Evolutionary conservation across 1,284 basidiomycete genomes (phyloP), one percentile per base, ranked within the genome.

Genomic region (Athelia psychrophila): DNA sequence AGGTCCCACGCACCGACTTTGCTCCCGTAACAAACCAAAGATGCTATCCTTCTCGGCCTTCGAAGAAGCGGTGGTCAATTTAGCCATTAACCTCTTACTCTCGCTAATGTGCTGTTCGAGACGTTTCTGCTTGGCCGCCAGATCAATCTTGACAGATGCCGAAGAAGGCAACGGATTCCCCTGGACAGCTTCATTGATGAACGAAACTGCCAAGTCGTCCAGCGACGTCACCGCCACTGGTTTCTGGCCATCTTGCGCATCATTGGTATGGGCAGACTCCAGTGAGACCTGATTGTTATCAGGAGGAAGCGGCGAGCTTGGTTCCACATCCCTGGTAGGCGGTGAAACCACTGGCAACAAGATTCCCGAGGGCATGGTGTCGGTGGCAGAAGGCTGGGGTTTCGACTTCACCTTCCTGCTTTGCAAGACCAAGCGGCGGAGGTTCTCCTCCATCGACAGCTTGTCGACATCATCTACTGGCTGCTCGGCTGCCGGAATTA

Each of bases 41-140:
- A 89, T 75, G 19, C 61, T 62, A 33, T 83, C 75, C 64, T 82
- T 86, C 66, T 89, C 86, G 52, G 80, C 77, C 60, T 82, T 79
- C n/a, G 76, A 78, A 44, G 71, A 68, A 22, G 80, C 79, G 49
- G 67, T 66, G n/a, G 68, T 61, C n/a, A 87, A 71, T 57, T 80
- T 74, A 20, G 69, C 76, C 71, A 92, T 81, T 42, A 92, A 66
- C 25, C 71, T 63, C 69, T 88, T 91, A 61, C 82, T 88, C 65
- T 88, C 83, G 8, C 83, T 76, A 51, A 91, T 83, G 54, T 87
- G 78, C 44, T 77, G 74, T 58, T 88, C 82, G 42, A 88, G 72
- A 38, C 76, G 72, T 30, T 73, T 70, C 60, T 83, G 78, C 61
- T 79, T 80, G 30, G 77, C 76, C 27, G 73, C 73, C 3, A 80